Percentiles rank a stretch among this genome's conserved stretches.
Conservation (phyloP, 1,139 yeast genomes). For the Magnusiomyces suaveolens region DNA sequence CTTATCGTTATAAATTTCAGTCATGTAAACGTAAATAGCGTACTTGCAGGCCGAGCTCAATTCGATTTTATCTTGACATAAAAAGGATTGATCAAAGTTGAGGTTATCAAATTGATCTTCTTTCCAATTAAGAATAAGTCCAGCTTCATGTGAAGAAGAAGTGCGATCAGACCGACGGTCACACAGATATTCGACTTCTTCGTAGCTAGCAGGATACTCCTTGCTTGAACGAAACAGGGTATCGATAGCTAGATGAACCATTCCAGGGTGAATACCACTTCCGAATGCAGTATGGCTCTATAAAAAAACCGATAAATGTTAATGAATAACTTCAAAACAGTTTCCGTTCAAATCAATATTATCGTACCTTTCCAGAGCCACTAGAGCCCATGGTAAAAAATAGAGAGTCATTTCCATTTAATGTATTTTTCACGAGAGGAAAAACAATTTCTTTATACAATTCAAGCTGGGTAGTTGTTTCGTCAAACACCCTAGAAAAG, state of each 20-base stretch:
- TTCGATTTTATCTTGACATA: conserved; percentile 17
- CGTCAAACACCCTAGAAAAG: conserved; percentile 32
- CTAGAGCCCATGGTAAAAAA: conserved; percentile 45
- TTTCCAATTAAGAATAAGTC: conserved; percentile 27
- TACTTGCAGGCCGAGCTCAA: conserved; percentile 20
- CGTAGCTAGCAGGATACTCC: conserved; percentile 29
- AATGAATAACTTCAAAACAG: neutral
- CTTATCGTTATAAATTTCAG: conserved; percentile 32
- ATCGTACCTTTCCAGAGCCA: conserved; percentile 37
- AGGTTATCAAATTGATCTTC: conserved; percentile 14
- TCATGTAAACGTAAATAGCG: conserved; percentile 29
- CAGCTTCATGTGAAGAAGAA: conserved; percentile 32
- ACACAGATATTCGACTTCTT: conserved; percentile 28
- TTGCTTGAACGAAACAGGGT: conserved; percentile 32
- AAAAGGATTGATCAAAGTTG: conserved; percentile 12
- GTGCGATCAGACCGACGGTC: conserved; percentile 24
- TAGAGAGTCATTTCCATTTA: conserved; percentile 35
- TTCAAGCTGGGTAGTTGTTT: conserved; percentile 27
- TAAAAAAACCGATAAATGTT: neutral
- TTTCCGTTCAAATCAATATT: neutral
- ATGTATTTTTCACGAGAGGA: conserved; percentile 27
- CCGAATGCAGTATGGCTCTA: conserved; percentile 26
- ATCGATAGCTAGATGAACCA: conserved; percentile 29
- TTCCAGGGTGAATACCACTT: conserved; percentile 26
- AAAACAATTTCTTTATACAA: conserved; percentile 28